Percentiles rank a stretch among this genome's conserved stretches.
These are phyloP conservation scores for Calonectria fujianensis DNA, from an alignment of 2,329 filamentous ascomycete species.

Conservation along the genomic window DNA sequence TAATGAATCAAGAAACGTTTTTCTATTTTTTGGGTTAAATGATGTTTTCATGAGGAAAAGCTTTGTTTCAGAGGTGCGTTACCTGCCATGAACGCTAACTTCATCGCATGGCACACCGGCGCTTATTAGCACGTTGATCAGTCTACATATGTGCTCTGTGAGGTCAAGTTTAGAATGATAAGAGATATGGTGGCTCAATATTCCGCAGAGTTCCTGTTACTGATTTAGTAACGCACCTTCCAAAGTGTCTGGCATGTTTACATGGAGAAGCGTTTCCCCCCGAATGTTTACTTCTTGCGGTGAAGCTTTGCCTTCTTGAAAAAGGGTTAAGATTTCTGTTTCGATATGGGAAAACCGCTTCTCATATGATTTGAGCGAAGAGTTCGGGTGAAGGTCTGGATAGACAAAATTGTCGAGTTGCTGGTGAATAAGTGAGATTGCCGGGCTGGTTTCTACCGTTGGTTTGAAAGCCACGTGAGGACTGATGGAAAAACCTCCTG, in stretches of 20 bases:
- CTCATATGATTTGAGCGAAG: neutral
- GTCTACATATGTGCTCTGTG: neutral
- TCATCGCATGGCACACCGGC: neutral
- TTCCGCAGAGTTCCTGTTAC: neutral
- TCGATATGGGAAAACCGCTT: neutral
- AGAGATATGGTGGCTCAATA: accelerated
- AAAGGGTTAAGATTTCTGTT: slow-evolving; percentile 4
- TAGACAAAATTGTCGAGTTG: neutral
- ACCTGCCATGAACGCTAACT: neutral
- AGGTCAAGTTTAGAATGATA: accelerated
- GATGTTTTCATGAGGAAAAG: neutral
- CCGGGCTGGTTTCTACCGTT: neutral
- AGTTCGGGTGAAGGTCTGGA: accelerated
- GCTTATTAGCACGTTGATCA: neutral
- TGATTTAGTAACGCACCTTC: neutral
- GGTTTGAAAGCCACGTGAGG: neutral
- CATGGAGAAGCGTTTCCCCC: slow-evolving; percentile 16
- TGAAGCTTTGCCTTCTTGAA: slow-evolving; percentile 22
- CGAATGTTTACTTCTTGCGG: neutral
- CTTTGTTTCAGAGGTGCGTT: neutral
- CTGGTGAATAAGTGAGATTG: neutral
- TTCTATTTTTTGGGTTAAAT: neutral
- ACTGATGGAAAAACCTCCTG: slow-evolving; percentile 17
- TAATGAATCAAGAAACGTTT: neutral
- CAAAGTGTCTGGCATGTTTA: neutral